These are phyloP conservation scores for Calvatia gigantea DNA, from an alignment of 768 basidiomycete genomes.

Conservation along the genomic window DNA sequence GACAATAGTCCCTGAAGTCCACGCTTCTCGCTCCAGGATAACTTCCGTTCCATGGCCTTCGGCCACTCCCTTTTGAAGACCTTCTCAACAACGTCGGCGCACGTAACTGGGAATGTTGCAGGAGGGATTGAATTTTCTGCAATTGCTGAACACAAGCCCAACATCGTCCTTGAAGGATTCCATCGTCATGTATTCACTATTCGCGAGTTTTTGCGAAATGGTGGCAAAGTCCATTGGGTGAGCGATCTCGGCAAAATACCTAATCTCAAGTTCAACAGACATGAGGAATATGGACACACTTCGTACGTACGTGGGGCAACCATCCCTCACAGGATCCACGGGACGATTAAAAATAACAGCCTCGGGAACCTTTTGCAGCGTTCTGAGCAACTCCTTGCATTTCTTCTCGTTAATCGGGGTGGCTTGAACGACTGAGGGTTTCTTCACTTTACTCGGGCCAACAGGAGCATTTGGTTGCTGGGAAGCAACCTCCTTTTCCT, in stretches of 20 bases:
- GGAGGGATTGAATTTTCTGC: slow-evolving; percentile 90
- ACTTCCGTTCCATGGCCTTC: slow-evolving; percentile 66
- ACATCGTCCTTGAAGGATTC: slow-evolving; percentile 79
- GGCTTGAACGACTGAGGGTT: slow-evolving; percentile 29
- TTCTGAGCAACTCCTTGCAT: slow-evolving; percentile 68
- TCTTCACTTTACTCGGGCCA: slow-evolving; percentile 30
- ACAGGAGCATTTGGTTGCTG: slow-evolving; percentile 25
- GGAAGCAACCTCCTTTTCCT: slow-evolving; percentile 58
- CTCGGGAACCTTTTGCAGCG: slow-evolving; percentile 59
- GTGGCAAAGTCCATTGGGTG: slow-evolving; percentile 95
- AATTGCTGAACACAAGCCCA: slow-evolving; percentile 84
- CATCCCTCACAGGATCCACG: slow-evolving; percentile 80
- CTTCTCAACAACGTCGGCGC: slow-evolving; percentile 72
- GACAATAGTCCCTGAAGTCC: slow-evolving; percentile 69
- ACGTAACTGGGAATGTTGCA: slow-evolving; percentile 66
- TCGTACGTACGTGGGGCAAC: slow-evolving; percentile 81
- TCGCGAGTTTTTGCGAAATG: slow-evolving; percentile 62
- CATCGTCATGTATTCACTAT: slow-evolving; percentile 72
- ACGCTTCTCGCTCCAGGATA: slow-evolving; percentile 78
- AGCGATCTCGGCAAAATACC: slow-evolving; percentile 89
- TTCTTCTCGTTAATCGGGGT: slow-evolving; percentile 80
- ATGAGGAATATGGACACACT: neutral
- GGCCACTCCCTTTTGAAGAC: slow-evolving; percentile 85
- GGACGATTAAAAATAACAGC: slow-evolving; percentile 72
- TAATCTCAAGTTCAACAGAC: slow-evolving; percentile 26